A percentile compares a stretch with the other conserved stretches of the same genome.
These are phyloP conservation scores for Globisporangium splendens DNA, from an alignment of 352 stramenopile genomes.

Conservation along the genomic window DNA sequence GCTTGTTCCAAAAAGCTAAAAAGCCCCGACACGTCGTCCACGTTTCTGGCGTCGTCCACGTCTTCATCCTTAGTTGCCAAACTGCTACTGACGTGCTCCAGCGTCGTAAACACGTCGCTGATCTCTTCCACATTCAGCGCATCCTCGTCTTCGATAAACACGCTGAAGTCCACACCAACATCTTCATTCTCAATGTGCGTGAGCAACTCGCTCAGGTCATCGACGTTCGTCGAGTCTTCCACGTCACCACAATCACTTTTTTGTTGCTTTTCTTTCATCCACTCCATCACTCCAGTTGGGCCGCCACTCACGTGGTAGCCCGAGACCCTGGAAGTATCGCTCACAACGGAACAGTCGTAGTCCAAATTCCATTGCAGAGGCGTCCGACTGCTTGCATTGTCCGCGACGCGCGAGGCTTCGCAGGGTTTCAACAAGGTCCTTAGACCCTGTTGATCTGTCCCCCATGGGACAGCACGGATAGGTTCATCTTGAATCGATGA, in stretches of 20 bases:
- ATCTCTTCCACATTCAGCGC: constrained; percentile 56
- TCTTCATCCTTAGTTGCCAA: constrained; percentile 7
- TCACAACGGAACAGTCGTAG: not conserved
- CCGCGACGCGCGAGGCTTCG: constrained; percentile 8
- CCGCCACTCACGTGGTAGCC: constrained; percentile 9
- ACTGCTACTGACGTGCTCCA: constrained; percentile 20
- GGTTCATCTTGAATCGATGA: constrained; percentile 11
- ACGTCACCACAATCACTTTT: constrained; percentile 16
- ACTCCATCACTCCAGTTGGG: constrained; percentile 10
- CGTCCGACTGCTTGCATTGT: constrained; percentile 2
- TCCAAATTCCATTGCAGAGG: constrained; percentile 8
- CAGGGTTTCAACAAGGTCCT: constrained; percentile 20
- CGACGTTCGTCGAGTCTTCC: constrained; percentile 42
- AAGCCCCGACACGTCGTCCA: constrained; percentile 23
- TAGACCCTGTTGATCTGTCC: constrained; percentile 25
- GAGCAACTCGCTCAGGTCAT: constrained; percentile 55
- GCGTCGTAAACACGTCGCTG: constrained; percentile 40
- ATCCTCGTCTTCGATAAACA: constrained; percentile 49
- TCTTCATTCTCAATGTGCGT: constrained; percentile 42
- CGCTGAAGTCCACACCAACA: constrained; percentile 34
- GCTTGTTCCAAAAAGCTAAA: constrained; percentile 17
- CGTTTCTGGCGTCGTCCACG: constrained; percentile 19
- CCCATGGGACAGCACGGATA: constrained; percentile 13
- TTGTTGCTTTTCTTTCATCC: constrained; percentile 19
- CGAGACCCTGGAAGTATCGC: constrained; percentile 6